These are phyloP conservation scores for Myxozyma kluyveri DNA, from an alignment of 805 yeast genomes.

Conservation along the genomic window DNA sequence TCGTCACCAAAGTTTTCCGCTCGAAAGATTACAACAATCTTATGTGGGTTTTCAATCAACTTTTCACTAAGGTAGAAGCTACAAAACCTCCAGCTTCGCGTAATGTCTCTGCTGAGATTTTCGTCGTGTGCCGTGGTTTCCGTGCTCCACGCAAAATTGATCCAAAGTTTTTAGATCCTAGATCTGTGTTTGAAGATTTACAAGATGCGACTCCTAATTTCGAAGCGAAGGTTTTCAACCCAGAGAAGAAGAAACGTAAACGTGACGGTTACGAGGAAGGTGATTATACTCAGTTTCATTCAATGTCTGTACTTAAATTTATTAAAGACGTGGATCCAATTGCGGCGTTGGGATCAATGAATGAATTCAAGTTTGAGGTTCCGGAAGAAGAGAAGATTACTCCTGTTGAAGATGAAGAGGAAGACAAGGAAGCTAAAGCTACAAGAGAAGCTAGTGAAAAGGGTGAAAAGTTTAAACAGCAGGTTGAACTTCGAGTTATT, in stretches of 20 bases:
- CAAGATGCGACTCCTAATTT: slow-evolving; percentile 55
- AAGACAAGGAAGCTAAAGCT: slow-evolving; percentile 5
- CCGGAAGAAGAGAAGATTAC: slow-evolving; percentile 4
- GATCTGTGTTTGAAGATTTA: slow-evolving; percentile 90
- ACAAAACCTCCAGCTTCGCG: slow-evolving; percentile 99
- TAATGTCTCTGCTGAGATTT: slow-evolving; percentile 98
- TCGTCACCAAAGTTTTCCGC: slow-evolving; percentile 94
- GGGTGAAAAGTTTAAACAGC: slow-evolving; percentile 54
- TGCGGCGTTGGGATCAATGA: slow-evolving; percentile 69
- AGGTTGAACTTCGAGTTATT: slow-evolving; percentile 40
- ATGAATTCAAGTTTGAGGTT: slow-evolving; percentile 57
- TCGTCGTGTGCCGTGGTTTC: slow-evolving; percentile 93
- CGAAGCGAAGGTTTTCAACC: slow-evolving; percentile 91
- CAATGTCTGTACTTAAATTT: slow-evolving; percentile 74
- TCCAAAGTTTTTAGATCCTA: slow-evolving; percentile 87
- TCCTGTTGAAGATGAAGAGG: slow-evolving; percentile 10
- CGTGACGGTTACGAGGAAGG: slow-evolving; percentile 98
- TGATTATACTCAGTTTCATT: slow-evolving; percentile 70
- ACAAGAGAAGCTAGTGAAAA: slow-evolving; percentile 5
- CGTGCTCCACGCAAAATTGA: slow-evolving; percentile 95
- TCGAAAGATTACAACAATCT: slow-evolving; percentile 97
- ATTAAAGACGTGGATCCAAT: slow-evolving; percentile 80
- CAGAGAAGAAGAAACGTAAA: slow-evolving; percentile 83
- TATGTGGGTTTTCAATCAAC: slow-evolving; percentile 95
- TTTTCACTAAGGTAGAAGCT: slow-evolving; percentile 95